Evolutionary conservation across 2,329 filamentous ascomycete genomes (phyloP).

Genomic region (Mollisiaceae sp.): DNA sequence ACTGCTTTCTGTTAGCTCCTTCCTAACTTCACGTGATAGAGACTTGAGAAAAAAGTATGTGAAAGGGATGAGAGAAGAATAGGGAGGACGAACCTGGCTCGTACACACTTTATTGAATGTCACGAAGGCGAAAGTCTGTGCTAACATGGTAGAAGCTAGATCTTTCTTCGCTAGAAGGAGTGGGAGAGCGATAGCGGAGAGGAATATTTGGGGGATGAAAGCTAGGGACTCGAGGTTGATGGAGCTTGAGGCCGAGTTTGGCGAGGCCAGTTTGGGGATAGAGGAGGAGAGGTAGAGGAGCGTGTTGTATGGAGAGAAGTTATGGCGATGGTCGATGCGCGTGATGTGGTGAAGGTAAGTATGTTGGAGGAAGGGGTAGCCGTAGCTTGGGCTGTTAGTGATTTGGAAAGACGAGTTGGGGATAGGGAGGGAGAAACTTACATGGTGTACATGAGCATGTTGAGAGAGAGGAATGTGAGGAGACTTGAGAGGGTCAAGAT

Average conservation of each 20-base stretch:
- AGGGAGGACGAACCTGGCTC: constrained; percentile 70
- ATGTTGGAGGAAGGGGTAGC: constrained; percentile 80
- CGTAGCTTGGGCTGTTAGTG: constrained; percentile 74
- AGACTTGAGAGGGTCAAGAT: constrained; percentile 69
- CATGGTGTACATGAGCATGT: constrained; percentile 77
- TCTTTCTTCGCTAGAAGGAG: constrained; percentile 79
- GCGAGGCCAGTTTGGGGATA: constrained; percentile 42
- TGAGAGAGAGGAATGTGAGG: constrained; percentile 74
- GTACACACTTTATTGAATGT: constrained; percentile 99
- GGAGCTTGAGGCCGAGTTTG: constrained; percentile 42
- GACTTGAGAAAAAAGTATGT: not conserved
- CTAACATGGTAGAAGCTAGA: constrained; percentile 83
- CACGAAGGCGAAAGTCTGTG: constrained; percentile 96
- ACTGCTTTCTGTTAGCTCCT: constrained; percentile 56
- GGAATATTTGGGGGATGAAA: constrained; percentile 84
- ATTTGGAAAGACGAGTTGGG: too few species aligned
- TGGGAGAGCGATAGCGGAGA: constrained; percentile 79
- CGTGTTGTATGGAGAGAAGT: constrained; percentile 96
- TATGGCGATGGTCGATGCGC: constrained; percentile 94
- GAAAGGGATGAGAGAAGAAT: not conserved
- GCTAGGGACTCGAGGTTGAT: constrained; percentile 75
- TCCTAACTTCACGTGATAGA: not conserved
- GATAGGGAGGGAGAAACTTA: constrained; percentile 48
- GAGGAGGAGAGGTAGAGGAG: constrained; percentile 87
- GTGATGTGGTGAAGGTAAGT: constrained; percentile 93